Conservation (phyloP, 2,329 filamentous ascomycete species). For the Bipolaris cookei region DNA sequence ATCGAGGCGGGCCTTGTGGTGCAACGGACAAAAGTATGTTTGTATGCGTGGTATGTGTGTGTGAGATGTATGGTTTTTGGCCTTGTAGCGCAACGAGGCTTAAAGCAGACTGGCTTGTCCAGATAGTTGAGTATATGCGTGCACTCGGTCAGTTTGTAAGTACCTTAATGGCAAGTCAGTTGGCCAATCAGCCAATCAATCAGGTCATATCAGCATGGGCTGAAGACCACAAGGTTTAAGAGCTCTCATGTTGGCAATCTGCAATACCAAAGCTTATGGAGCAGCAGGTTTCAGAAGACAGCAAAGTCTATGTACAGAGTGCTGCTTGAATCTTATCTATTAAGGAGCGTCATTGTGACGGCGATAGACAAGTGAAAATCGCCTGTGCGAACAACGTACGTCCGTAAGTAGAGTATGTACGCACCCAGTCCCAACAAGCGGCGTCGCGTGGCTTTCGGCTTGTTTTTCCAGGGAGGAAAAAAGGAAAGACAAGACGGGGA, state of each 20-base stretch:
- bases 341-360: background rate
- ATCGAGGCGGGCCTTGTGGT: background rate
- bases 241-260: background rate
- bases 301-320: background rate
- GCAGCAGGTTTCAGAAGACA: background rate
- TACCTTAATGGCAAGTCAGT: background rate
- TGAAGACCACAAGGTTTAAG: slow-evolving; percentile 8
- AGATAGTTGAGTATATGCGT: background rate
- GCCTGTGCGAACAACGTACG: slow-evolving; percentile 4
- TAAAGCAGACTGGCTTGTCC: background rate
- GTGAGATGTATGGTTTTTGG: slow-evolving; percentile 1
- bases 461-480: slow-evolving; percentile 13
- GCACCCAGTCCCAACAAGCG: background rate
- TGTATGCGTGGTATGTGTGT: background rate
- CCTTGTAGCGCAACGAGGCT: slow-evolving; percentile 8
- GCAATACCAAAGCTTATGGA: background rate
- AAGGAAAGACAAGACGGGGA: slow-evolving; percentile 22
- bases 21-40: background rate
- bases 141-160: background rate
- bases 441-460: slow-evolving; percentile 19
- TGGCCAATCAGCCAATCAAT: background rate
- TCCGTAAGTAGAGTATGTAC: too few relatives aligned
- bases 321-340: background rate
- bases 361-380: background rate
- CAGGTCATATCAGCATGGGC: slow-evolving; percentile 8